Evolutionary conservation across 2,329 filamentous ascomycete species (phyloP), one percentile per base, ranked within the genome.

Genomic region (Exophiala spinifera): DNA sequence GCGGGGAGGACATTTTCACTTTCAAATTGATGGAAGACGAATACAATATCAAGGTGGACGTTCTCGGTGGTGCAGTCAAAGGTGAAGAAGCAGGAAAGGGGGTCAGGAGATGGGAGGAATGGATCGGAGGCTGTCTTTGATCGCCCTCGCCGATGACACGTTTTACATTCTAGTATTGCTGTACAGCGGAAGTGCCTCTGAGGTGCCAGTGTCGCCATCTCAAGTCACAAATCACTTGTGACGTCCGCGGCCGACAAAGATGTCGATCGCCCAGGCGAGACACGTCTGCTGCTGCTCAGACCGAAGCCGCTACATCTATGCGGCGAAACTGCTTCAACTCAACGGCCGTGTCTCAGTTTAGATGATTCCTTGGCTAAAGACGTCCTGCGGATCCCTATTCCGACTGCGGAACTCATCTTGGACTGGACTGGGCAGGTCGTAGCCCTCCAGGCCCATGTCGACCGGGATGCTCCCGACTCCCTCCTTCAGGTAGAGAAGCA

Each of bases 51-150:
- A 81, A 85, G 36, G 82, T 97, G 7, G 84, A 88, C 40, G 85
- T 96, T 3, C 67, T 87, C 13, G 87, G 88, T 0, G 92, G 91
- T 8, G 69, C 72, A 43, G 70, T 76, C 46, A 73, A 91, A 84
- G 71, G 83, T 86, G 58, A 67, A 69, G 66, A 76, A 28, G 81
- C 87, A 50, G 85, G 81, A 8, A 78, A 85, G n/a, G 86, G 86
- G 21, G 84, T 90, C 28, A 84, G 87, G 53, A 86, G 83, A 70
- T 96, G 92, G 91, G 95, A 91, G 83, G 82, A 82, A 65, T 97
- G 92, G 92, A 85, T 97, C 67, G 89, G 85, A 1, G 80, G 86
- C 67, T 83, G 86, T 66, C 74, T 95, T 64, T 94, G 70, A 74
- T 23, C 36, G 23, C 25, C n/a, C 43, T 10, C 10, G 15, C 11